Base-by-base conservation (phyloP, 352 stramenopile genomes). In the Globisporangium abappressorium region DNA sequence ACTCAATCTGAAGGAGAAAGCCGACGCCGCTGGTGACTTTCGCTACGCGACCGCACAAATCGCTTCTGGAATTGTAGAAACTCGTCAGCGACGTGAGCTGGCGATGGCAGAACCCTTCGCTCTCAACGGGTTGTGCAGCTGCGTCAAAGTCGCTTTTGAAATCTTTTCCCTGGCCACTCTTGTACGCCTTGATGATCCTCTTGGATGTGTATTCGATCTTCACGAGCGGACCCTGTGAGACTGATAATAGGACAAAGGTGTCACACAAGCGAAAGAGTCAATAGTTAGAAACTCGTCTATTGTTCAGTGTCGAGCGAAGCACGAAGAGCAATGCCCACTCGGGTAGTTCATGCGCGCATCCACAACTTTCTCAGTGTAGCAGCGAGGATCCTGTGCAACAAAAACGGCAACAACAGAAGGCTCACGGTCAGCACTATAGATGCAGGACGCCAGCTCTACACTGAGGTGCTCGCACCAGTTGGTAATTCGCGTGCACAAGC, bases 171-270 rank as follows among this genome's bases (percentile, higher is more conserved):
- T 90, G 76, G 9, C 76, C 79, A 57, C 70, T 66, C 56, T 74
- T 78, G 65, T 87, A 90, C 8, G 65, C 62, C 20, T 70, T 81
- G 11, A 71, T 43, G 33, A 63, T 41, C 2, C 65, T 59, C 63
- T 90, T 90, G 28, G 79, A 90, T 4, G 69, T 68, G 62, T 87
- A 88, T 18, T 75, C 71, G 3, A 90, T 76, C 15, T 84, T 81
- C 15, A 68, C 75, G 55, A 82, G 73, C 8, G 81, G 75, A 14
- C 65, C 70, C 30, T 78, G 57, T 2, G 71, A 76, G 11, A 68
- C 77, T 89, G 55, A 12, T 5, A 61, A 46, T 9, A 46, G 5
- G 30, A 8, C 9, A 61, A 62, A 70, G 28, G 41, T 30, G 20
- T 20, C 41, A 20, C 14, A 20, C 12, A 47, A 7, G 55, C 22